A percentile compares a stretch with the other conserved stretches of the same genome.
Evolutionary conservation across 108 stramenopile species (phyloP).

Genomic region (Seminavis robusta): DNA sequence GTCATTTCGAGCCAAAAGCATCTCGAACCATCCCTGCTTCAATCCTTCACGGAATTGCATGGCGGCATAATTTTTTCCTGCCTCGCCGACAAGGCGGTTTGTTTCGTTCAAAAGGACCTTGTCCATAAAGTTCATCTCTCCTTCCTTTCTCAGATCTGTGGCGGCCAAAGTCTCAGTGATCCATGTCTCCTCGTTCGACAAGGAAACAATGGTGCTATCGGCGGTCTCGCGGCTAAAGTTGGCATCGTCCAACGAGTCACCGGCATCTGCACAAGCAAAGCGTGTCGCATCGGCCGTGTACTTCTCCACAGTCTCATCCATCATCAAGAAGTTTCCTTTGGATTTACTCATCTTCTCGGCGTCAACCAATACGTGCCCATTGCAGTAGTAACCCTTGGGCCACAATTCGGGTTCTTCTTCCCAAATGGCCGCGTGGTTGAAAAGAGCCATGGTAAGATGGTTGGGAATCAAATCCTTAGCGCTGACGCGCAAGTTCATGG

Average conservation of each 20-base stretch:
- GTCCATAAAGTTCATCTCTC: slow-evolving; percentile 78
- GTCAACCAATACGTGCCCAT: slow-evolving; percentile 94
- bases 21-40: slow-evolving; percentile 89
- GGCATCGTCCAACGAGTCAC: slow-evolving; percentile 97
- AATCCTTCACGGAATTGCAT: slow-evolving; percentile 93
- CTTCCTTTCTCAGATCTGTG: slow-evolving; percentile 51
- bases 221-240: slow-evolving; percentile 94
- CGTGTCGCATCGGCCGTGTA: slow-evolving; percentile 89
- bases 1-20: slow-evolving; percentile 86
- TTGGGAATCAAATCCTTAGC: slow-evolving; percentile 98
- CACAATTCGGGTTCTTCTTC: slow-evolving; percentile 87
- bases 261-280: slow-evolving; percentile 95
- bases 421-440: slow-evolving; percentile 98
- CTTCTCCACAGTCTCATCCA: slow-evolving; percentile 85
- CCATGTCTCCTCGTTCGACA: slow-evolving; percentile 87
- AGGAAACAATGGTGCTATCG: slow-evolving; percentile 84
- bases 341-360: slow-evolving; percentile 98
- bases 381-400: slow-evolving; percentile 94
- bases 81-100: slow-evolving; percentile 69
- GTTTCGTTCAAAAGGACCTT: slow-evolving; percentile 90
- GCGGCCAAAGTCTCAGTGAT: slow-evolving; percentile 66
- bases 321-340: slow-evolving; percentile 97
- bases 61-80: slow-evolving; percentile 52
- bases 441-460: slow-evolving; percentile 98
- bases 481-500: slow-evolving; percentile 95